Conservation (phyloP, 2,329 filamentous ascomycete species). For the Ilyonectria robusta region DNA sequence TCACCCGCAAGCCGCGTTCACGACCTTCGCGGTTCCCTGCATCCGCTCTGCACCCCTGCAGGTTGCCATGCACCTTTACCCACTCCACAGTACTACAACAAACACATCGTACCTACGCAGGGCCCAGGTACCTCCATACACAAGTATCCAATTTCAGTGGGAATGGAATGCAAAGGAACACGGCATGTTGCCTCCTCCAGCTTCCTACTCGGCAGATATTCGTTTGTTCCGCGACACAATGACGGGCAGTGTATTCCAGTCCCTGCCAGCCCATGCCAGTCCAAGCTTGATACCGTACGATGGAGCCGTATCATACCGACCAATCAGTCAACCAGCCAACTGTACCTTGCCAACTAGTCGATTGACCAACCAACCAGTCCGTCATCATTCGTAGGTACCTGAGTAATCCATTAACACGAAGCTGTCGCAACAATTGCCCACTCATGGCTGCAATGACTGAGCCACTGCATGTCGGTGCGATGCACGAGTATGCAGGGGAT, state of each 20-base stretch:
- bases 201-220: background rate
- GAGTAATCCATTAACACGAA: background rate
- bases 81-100: background rate
- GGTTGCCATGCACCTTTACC: conserved; percentile 6
- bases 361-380: background rate
- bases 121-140: background rate
- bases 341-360: background rate
- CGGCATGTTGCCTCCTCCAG: background rate
- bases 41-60: background rate
- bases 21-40: conserved; percentile 6
- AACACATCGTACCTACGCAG: background rate
- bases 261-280: background rate
- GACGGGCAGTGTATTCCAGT: background rate
- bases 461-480: background rate
- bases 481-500: conserved; percentile 7
- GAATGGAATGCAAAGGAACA: background rate
- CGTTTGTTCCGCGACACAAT: background rate
- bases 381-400: background rate
- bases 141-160: background rate
- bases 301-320: background rate
- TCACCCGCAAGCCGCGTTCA: conserved; percentile 15
- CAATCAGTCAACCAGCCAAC: conserved; percentile 1
- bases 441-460: background rate
- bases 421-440: background rate
- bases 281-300: background rate